Evolutionary conservation across 169 alveolate genomes (phyloP), one percentile per base, ranked within the genome.

Genomic region (Cryptosporidium felis): DNA sequence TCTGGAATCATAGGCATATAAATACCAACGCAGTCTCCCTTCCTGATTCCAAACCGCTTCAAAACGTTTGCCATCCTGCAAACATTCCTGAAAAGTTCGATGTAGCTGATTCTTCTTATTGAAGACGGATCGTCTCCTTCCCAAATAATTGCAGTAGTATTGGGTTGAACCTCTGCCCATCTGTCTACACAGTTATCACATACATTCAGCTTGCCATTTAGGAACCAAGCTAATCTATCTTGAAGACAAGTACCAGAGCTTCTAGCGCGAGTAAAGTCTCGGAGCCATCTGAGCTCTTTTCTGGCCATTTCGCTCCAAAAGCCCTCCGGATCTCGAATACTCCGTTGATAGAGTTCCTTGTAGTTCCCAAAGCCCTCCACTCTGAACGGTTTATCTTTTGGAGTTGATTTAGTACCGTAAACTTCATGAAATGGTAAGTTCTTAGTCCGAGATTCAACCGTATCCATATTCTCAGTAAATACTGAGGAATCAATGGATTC

Each of bases 1-100:
- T 95, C 98, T 30, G 98, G 99, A 0, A 95, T 94, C 97, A 95
- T 96, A 18, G 99, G 99, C 96, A 98, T 94, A 92, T 98, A 98
- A 80, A 97, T 95, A 23, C 97, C 94, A 2, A 98, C 98, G 67
- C 95, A 89, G 89, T 96, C 99, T 47, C 98, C 99, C 88, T 95
- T 96, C 30, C 91, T 80, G 32, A 96, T 96, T 12, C 98, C 99
- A 61, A 92, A 88, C n/a, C 93, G 62, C 62, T 92, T 91, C 38
- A 97, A 92, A 79, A 96, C 95, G 58, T 95, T 94, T 3, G 99
- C 97, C 66, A 95, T 91, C 81, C 93, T 92, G 61, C 97, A 94
- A 0, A 92, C 92, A 45, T 81, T 85, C 49, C 92, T 89, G 41
- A 88, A 91, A 45, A 95, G 91, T 81, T 91, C 93, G 42, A 85